phyloP scores from a whole-genome alignment of 331 rosid species.

The Cydonia oblonga region DNA sequence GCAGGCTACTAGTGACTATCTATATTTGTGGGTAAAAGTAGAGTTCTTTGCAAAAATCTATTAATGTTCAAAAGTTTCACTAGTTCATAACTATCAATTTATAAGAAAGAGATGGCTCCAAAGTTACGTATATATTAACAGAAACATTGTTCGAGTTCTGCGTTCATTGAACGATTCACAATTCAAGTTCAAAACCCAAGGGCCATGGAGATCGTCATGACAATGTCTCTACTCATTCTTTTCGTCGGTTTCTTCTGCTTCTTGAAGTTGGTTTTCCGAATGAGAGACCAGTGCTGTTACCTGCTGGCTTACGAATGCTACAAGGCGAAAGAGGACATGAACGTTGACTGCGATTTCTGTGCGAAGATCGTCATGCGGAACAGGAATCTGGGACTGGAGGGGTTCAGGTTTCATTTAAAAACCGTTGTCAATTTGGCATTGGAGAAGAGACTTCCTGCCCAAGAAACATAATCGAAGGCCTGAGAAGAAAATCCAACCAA shows the following conservation, averaged over 20 bases:
- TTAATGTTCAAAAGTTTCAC: neutral
- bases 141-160: neutral
- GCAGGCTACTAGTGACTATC: neutral
- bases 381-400: conserved; percentile 15
- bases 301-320: conserved; percentile 15
- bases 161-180: neutral
- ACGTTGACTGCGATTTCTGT: neutral
- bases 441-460: conserved; percentile 37
- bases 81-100: neutral
- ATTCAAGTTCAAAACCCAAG: neutral
- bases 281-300: conserved; percentile 1
- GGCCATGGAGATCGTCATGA: neutral
- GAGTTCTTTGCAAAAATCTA: neutral
- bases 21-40: neutral
- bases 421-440: conserved; percentile 20
- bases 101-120: neutral
- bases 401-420: conserved; percentile 5
- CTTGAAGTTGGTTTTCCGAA: neutral
- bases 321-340: conserved; percentile 6
- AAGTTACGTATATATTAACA: neutral
- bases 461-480: conserved; percentile 10
- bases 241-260: neutral
- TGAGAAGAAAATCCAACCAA: neutral
- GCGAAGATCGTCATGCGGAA: conserved; percentile 9
- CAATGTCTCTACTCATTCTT: neutral